Evolutionary conservation across 106 monocot genomes (phyloP).

Genomic region (Gastrodia elata): DNA sequence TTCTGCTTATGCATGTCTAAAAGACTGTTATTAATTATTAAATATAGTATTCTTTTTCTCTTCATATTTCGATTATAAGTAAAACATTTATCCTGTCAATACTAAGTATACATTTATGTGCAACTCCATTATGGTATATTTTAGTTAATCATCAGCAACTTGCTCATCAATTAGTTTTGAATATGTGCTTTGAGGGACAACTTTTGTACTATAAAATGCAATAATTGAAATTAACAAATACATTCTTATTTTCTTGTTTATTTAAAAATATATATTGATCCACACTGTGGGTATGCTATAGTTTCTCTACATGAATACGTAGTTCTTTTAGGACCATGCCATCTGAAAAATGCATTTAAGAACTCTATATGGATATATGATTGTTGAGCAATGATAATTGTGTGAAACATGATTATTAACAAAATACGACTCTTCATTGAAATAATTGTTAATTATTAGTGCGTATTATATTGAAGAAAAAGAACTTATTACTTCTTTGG

Average conservation of each 20-base stretch:
- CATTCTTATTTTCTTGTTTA: not conserved
- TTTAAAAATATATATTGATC: not conserved
- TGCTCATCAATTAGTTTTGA: not conserved
- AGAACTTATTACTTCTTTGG: not conserved
- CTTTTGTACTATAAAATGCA: not conserved
- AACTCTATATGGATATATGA: not conserved
- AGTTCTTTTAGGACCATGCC: not conserved
- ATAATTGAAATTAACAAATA: not conserved
- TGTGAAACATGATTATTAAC: not conserved
- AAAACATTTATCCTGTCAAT: too few relatives aligned
- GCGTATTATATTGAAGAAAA: not conserved
- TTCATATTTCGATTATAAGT: not conserved
- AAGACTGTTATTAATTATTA: not conserved
- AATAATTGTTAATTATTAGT: not conserved
- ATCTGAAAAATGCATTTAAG: not conserved
- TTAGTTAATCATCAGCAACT: not conserved
- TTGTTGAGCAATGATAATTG: not conserved
- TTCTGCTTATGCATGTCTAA: not conserved
- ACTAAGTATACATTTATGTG: not conserved
- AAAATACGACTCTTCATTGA: not conserved
- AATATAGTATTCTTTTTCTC: not conserved
- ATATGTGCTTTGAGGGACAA: not conserved
- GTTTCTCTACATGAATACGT: not conserved
- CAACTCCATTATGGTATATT: not conserved
- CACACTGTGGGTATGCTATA: too few relatives aligned